phyloP scores from a whole-genome alignment of 148 eudicot species.

The Dianthus caryophyllus region DNA sequence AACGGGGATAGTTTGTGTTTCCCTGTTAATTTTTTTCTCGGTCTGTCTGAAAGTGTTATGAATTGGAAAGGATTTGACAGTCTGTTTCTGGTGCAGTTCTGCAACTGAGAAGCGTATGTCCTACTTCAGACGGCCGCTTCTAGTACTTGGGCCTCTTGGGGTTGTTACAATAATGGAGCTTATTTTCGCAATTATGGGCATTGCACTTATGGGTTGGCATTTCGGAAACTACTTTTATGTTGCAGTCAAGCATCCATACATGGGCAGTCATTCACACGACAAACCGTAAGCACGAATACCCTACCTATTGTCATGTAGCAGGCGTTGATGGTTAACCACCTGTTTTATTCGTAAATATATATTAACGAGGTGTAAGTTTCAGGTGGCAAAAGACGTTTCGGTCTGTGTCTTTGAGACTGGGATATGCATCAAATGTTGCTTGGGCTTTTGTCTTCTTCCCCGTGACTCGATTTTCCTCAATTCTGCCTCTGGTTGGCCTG shows the following conservation, averaged over 20 bases:
- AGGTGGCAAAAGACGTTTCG: conserved; percentile 45
- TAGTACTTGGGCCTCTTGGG: conserved; percentile 45
- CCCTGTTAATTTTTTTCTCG: too few relatives aligned
- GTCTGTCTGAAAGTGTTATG: too few relatives aligned
- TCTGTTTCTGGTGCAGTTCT: conserved; percentile 5
- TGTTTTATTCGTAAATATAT: too few relatives aligned
- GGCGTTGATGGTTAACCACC: too few relatives aligned
- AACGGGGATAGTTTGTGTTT: too few relatives aligned
- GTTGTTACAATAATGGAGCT: conserved; percentile 41
- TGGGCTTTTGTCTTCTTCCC: conserved; percentile 58
- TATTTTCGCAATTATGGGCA: conserved; percentile 33
- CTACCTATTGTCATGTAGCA: too few relatives aligned
- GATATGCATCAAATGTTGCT: conserved; percentile 47
- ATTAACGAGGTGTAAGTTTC: neutral
- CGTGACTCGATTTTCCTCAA: conserved; percentile 45
- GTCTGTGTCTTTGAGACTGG: conserved; percentile 38
- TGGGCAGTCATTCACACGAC: conserved; percentile 26
- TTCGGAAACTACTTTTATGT: conserved; percentile 37
- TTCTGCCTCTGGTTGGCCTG: conserved; percentile 51
- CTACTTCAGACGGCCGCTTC: conserved; percentile 33
- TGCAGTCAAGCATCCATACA: conserved; percentile 36
- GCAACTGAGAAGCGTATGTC: conserved; percentile 15
- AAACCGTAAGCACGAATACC: conserved; percentile 24
- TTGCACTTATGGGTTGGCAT: conserved; percentile 44
- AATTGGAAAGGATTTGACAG: neutral